Percentiles rank a stretch among this genome's conserved stretches.
Conservation (phyloP, 306 rosid genomes). For the Lupinus albus region DNA sequence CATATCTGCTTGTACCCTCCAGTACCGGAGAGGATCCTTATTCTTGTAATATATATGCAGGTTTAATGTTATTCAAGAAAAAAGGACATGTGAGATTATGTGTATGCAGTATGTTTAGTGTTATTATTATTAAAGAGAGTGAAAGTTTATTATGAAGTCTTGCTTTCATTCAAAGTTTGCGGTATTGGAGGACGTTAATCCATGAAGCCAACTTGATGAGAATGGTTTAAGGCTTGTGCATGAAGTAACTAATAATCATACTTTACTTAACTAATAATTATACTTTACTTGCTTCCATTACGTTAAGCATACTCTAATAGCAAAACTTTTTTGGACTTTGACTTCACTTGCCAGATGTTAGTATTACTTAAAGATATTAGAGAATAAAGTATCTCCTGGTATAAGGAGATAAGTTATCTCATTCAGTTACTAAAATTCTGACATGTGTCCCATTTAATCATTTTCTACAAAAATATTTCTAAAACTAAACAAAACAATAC, state of each 20-base stretch:
- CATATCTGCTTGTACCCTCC: no score
- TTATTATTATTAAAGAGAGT: not conserved
- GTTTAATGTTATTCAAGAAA: no score
- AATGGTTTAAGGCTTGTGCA: conserved; percentile 47
- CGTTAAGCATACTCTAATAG: conserved; percentile 42
- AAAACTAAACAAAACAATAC: no score
- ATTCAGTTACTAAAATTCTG: no score
- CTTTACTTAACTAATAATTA: conserved; percentile 45
- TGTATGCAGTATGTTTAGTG: no score
- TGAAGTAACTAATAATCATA: conserved; percentile 52
- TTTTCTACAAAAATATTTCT: no score
- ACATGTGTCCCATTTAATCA: no score
- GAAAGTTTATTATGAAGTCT: conserved; percentile 23
- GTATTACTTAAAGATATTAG: not conserved
- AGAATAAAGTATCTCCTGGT: no score
- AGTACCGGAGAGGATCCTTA: no score
- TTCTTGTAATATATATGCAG: no score
- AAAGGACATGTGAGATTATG: no score
- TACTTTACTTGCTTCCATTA: conserved; percentile 50
- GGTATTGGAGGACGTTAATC: conserved; percentile 31
- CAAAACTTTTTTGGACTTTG: conserved; percentile 44
- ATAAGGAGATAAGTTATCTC: no score
- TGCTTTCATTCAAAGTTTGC: conserved; percentile 25
- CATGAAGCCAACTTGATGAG: conserved; percentile 43
- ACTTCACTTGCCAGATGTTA: conserved; percentile 18